Evolutionary conservation across 2,329 filamentous ascomycete species (phyloP), one percentile per base, ranked within the genome.

Genomic region (Acephala macrosclerotiorum): DNA sequence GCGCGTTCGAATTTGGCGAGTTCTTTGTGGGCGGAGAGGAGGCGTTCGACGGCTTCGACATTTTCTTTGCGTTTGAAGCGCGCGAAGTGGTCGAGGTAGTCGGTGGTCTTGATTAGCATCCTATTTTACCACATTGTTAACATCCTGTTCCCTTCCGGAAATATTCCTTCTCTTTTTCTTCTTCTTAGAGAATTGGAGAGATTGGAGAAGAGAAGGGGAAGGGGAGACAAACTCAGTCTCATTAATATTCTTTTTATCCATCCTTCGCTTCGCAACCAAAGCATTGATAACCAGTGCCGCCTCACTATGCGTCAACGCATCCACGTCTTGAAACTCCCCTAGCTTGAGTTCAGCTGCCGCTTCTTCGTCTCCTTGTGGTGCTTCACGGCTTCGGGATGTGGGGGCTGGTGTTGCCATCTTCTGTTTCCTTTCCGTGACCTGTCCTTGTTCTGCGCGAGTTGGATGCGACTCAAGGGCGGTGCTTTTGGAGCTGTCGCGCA

Each of bases 21-120:
- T 77, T 93, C 89, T 70, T 89, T 88, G 76, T 93, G 91, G 65
- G 90, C 87, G 71, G 91, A 91, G 69, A 97, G 85, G 73, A 97
- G 83, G 66, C 93, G 89, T 80, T 97, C 94, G 36, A 98, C 93
- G n/a, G 93, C 92, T 81, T 97, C 92, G 76, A 97, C 92, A 72
- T 96, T 96, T 79, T 97, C 93, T 78, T 95, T 94, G 75, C 94
- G 90, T 82, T 97, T 97, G 86, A 98, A 98, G 40, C 96, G 92
- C 20, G 94, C 91, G 80, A 99, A 99, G 69, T 94, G 89, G 74
- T 97, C 94, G 61, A 98, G 88, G 80, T 99, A 98, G 76, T 94
- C 93, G 71, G 94, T 86, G 29, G 95, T 97, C 79, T 97, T 94
- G 69, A 88, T 89, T 64, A 97, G 85, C 79, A 94, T 94, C 75